Base-by-base conservation (phyloP, 164 flowering plant genomes). In the Annona squamosa region DNA sequence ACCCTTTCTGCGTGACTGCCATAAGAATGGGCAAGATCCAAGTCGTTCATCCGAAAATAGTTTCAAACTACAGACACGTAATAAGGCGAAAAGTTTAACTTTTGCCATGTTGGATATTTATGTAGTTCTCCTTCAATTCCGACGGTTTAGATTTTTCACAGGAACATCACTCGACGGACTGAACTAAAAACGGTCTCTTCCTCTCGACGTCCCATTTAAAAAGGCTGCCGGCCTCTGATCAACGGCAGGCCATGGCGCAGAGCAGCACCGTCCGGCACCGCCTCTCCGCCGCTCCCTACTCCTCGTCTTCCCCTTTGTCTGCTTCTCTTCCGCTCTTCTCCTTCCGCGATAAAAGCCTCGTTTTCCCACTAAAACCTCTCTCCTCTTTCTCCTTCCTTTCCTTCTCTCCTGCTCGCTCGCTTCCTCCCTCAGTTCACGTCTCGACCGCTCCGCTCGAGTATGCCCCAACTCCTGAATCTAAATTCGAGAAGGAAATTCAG, bases 371-470 rank as follows among this genome's bases (percentile, higher is more conserved):
- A 44, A 46, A 18, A 45, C 37, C 68, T 9, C 19, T 43, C 56
- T 48, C 59, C 4, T 52, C 59, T 1, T 16, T 52, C 59, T 52
- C 59, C 13, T 16, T 52, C 13, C 59, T 52, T 3, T 52, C 59
- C 13, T 7, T 48, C 13, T 52, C 59, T 52, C 9, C 59, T 52
- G 9, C 59, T 52, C 77, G 19, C 71, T 76, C 46, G 68, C 77
- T 48, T 18, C 66, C 65, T 19, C 19, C 83, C 5, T 65, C 77
- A 5, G 43, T 84, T 17, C 87, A 90, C 45, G 92, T 90, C 2
- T 79, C 94, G 62, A 90, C 94, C 5, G 90, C 83, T 16, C 87
- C 91, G 3, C 81, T 88, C 3, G 90, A 90, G 76, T 79, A 81
- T 76, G 85, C 86, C 12, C 81, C 91, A 1, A 69, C 86, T 0